A percentile compares a stretch with the other conserved stretches of the same genome.
Conservation (phyloP, 768 basidiomycete species). For the Fomitopsis pulvina region DNA sequence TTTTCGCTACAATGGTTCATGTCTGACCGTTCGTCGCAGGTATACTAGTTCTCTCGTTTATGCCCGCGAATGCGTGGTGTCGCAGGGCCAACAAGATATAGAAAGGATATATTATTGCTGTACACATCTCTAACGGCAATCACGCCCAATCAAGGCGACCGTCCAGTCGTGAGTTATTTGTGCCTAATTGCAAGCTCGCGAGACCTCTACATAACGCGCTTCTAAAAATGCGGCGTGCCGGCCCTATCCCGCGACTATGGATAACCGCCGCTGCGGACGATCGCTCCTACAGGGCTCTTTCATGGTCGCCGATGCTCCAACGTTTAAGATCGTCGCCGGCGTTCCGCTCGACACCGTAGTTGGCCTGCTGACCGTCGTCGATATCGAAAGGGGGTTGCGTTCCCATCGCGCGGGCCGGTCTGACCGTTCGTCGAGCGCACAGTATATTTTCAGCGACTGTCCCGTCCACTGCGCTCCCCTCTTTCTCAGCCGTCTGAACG, state of each 20-base stretch:
- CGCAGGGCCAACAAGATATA: not conserved
- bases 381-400: not conserved
- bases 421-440: not conserved
- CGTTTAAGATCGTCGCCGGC: not conserved
- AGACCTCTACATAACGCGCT: too few species aligned
- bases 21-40: not conserved
- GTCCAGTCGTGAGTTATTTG: too few species aligned
- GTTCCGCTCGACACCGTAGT: not conserved
- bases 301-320: not conserved
- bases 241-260: too few species aligned
- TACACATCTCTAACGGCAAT: too few species aligned
- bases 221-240: too few species aligned
- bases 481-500: not conserved
- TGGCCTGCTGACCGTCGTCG: not conserved
- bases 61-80: not conserved
- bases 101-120: not conserved
- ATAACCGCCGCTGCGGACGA: too few species aligned
- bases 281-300: too few species aligned
- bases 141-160: too few species aligned
- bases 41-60: not conserved
- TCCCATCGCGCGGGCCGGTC: not conserved
- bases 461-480: not conserved
- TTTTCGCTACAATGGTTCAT: not conserved
- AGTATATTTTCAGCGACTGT: not conserved
- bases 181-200: too few species aligned